Percentiles rank a stretch among this genome's conserved stretches.
phyloP scores from a whole-genome alignment of 495 filamentous ascomycete species.

The Podospora tetraspora region DNA sequence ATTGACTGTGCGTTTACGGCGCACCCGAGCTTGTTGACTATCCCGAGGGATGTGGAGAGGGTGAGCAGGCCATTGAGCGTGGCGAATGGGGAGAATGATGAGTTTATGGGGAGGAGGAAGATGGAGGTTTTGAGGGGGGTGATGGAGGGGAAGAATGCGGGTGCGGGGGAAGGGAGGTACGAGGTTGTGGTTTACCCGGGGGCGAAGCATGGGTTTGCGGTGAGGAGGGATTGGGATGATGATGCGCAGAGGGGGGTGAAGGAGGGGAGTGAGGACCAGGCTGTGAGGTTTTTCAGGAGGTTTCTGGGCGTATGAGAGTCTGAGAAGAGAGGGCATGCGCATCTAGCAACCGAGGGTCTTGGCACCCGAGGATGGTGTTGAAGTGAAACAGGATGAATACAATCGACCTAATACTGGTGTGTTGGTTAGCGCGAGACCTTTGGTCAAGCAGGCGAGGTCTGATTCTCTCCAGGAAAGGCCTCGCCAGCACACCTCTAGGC shows the following conservation, averaged over 20 bases:
- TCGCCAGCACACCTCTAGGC: no score
- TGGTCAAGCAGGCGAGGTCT: no score
- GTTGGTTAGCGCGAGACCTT: no score
- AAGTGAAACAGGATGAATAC: background rate
- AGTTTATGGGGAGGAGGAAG: conserved; percentile 33
- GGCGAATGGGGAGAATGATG: conserved; percentile 52
- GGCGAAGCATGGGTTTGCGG: conserved; percentile 59
- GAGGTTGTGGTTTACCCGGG: conserved; percentile 53
- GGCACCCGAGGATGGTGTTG: background rate
- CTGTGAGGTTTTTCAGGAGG: conserved; percentile 51
- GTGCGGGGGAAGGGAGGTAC: conserved; percentile 16
- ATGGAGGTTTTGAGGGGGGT: conserved; percentile 40
- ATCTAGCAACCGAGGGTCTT: background rate
- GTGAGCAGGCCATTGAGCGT: conserved; percentile 50
- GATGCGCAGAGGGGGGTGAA: conserved; percentile 42
- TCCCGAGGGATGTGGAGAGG: conserved; percentile 52
- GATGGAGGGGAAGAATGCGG: conserved; percentile 35
- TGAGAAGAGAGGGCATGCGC: background rate
- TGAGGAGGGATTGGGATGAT: conserved; percentile 44
- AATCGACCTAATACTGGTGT: no score
- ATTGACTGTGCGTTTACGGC: conserved; percentile 52
- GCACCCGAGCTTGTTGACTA: conserved; percentile 45
- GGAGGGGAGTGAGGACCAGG: conserved; percentile 41
- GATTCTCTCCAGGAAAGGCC: no score
- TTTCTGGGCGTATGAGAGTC: conserved; percentile 4